phyloP scores from a whole-genome alignment of 2,329 filamentous ascomycete genomes.

The Aspergillus sp. region DNA sequence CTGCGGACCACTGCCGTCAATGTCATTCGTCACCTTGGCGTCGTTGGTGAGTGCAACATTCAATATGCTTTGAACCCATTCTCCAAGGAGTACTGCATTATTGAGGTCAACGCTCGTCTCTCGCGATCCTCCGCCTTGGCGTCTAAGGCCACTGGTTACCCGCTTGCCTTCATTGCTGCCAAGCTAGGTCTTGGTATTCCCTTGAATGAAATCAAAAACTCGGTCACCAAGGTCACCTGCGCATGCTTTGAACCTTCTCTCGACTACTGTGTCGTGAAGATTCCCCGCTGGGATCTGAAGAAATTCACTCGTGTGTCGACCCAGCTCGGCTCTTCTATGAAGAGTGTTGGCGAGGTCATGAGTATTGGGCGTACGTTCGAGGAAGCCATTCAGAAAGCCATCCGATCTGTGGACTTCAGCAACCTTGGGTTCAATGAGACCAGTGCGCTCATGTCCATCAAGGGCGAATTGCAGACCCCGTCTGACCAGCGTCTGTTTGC shows the following conservation, averaged over 20 bases:
- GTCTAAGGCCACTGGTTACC: conserved; percentile 95
- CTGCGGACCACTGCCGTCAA: conserved; percentile 93
- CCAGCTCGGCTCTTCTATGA: conserved; percentile 95
- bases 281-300: conserved; percentile 97
- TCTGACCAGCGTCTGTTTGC: conserved; percentile 96
- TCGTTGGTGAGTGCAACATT: conserved; percentile 98
- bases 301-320: conserved; percentile 97
- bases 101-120: conserved; percentile 94
- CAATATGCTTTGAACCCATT: conserved; percentile 96
- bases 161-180: conserved; percentile 89
- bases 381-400: conserved; percentile 97
- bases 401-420: conserved; percentile 87
- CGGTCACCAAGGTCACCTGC: conserved; percentile 88
- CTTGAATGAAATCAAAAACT: conserved; percentile 92
- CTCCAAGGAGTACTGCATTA: conserved; percentile 95
- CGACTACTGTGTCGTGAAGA: conserved; percentile 97
- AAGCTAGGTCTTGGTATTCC: conserved; percentile 94
- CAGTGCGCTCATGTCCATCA: conserved; percentile 85
- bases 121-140: conserved; percentile 92
- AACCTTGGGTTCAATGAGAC: conserved; percentile 94
- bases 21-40: conserved; percentile 91
- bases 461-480: conserved; percentile 91
- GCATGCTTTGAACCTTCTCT: conserved; percentile 98
- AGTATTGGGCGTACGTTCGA: conserved; percentile 94
- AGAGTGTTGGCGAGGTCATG: conserved; percentile 99